These are phyloP conservation scores for Fusarium pininemorale DNA, from an alignment of 2,329 filamentous ascomycete genomes.

Conservation along the genomic window DNA sequence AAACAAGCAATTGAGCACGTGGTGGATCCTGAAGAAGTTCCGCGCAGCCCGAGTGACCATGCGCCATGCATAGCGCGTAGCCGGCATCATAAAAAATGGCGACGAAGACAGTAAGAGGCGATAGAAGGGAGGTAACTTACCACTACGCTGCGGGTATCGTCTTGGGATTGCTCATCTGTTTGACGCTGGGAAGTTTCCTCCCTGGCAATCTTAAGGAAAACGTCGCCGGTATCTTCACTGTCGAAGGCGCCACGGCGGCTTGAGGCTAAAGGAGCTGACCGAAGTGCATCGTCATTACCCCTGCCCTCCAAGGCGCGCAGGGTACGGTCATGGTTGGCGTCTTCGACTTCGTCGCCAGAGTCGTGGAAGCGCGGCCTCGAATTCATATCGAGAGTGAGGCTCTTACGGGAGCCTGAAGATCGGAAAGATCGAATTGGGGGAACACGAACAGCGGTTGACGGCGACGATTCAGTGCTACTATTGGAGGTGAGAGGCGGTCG, in stretches of 20 bases:
- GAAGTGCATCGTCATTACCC: conserved; percentile 40
- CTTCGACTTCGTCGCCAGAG: conserved; percentile 53
- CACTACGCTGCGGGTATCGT: conserved; percentile 51
- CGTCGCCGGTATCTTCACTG: conserved; percentile 64
- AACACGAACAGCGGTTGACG: conserved; percentile 52
- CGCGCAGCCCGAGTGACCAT: background rate
- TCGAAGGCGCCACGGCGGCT: conserved; percentile 48
- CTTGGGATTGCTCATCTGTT: conserved; percentile 46
- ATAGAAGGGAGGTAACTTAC: conserved; percentile 52
- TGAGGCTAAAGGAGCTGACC: conserved; percentile 54
- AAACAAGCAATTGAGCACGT: background rate
- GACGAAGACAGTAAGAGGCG: background rate
- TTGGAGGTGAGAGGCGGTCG: conserved; percentile 50
- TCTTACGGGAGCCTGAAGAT: conserved; percentile 66
- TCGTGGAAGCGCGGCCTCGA: conserved; percentile 56
- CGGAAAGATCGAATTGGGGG: conserved; percentile 66
- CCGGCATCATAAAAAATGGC: background rate
- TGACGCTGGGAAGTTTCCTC: conserved; percentile 58
- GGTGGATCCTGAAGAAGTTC: background rate
- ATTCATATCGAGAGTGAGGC: conserved; percentile 63
- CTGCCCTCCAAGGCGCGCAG: conserved; percentile 61
- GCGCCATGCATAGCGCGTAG: background rate
- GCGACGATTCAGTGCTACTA: conserved; percentile 44
- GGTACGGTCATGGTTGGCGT: conserved; percentile 60
- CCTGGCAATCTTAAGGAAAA: conserved; percentile 67